Evolutionary conservation across 495 filamentous ascomycete genomes (phyloP).

Genomic region (Ascodesmis nigricans): DNA sequence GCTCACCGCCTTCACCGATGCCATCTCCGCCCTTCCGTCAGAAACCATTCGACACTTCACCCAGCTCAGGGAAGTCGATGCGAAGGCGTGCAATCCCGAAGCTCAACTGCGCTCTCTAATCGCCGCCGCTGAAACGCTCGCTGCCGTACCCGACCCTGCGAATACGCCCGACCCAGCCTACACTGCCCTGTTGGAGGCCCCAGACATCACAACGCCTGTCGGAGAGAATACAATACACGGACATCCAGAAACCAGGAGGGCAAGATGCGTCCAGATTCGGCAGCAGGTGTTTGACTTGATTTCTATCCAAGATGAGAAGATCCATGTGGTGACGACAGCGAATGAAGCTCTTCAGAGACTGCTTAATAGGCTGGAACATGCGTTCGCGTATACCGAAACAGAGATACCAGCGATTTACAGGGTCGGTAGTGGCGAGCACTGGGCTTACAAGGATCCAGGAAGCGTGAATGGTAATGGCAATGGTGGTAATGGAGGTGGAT

Average conservation of each 20-base stretch:
- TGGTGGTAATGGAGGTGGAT: conserved; percentile 31
- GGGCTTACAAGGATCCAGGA: conserved; percentile 87
- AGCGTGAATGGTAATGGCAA: conserved; percentile 41
- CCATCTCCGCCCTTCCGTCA: conserved; percentile 75
- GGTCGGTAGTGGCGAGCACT: conserved; percentile 74
- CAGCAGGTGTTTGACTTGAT: conserved; percentile 52
- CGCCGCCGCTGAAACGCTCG: conserved; percentile 38
- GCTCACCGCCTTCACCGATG: conserved; percentile 81
- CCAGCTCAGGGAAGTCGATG: conserved; percentile 88
- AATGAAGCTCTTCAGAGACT: conserved; percentile 75
- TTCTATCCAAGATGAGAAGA: conserved; percentile 81
- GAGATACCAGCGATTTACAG: conserved; percentile 91
- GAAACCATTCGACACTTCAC: conserved; percentile 91
- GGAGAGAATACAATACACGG: conserved; percentile 15
- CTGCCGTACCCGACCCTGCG: conserved; percentile 26
- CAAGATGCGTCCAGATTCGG: conserved; percentile 27
- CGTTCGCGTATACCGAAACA: conserved; percentile 58
- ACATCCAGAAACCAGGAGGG: conserved; percentile 17
- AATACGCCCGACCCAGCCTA: neutral
- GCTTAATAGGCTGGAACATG: conserved; percentile 55
- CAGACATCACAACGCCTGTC: conserved; percentile 2
- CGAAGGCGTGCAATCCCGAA: conserved; percentile 64
- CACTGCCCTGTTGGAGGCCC: conserved; percentile 10
- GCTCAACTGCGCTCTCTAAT: conserved; percentile 48
- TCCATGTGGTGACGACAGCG: conserved; percentile 76